These are phyloP conservation scores for Phytophthora fragariae DNA, from an alignment of 352 stramenopile species.

Conservation along the genomic window DNA sequence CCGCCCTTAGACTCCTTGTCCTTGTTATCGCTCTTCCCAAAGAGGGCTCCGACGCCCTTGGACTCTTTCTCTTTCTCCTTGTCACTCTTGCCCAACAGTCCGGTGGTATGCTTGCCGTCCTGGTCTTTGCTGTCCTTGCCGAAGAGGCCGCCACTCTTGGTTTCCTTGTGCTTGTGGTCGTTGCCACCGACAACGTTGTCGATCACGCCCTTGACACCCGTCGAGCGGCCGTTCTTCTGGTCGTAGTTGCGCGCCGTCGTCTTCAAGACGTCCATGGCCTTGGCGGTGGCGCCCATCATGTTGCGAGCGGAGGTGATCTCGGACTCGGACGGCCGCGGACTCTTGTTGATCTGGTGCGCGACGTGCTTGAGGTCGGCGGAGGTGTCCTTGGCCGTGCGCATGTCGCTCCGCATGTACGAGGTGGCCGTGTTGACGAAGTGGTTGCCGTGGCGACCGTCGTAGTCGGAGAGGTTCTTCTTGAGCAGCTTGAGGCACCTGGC, in stretches of 20 bases:
- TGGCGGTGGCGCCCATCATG: constrained; percentile 23
- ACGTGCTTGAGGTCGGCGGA: background rate
- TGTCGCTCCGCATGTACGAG: constrained; percentile 27
- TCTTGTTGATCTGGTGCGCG: no score
- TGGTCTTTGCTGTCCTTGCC: constrained; percentile 2
- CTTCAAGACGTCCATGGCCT: constrained; percentile 28
- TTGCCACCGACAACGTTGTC: constrained; percentile 25
- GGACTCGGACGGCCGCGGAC: background rate
- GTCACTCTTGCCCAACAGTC: constrained; percentile 9
- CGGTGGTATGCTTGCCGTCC: constrained; percentile 9
- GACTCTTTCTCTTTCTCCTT: constrained; percentile 3
- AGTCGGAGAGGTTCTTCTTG: constrained; percentile 34
- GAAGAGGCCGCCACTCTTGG: constrained; percentile 6
- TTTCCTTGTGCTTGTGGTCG: constrained; percentile 18
- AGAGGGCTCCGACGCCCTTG: background rate
- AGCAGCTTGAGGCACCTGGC: constrained; percentile 28
- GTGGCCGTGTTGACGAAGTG: constrained; percentile 33
- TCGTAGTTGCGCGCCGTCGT: constrained; percentile 33
- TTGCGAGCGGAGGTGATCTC: constrained; percentile 21
- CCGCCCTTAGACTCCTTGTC: constrained; percentile 14
- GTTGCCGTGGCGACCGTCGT: constrained; percentile 27
- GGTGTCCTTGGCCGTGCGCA: constrained; percentile 31
- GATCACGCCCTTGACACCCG: constrained; percentile 24
- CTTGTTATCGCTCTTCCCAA: constrained; percentile 2
- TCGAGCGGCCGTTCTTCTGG: constrained; percentile 29